Evolutionary conservation across 179 eudicot genomes (phyloP).

Genomic region (Silene coronaria): DNA sequence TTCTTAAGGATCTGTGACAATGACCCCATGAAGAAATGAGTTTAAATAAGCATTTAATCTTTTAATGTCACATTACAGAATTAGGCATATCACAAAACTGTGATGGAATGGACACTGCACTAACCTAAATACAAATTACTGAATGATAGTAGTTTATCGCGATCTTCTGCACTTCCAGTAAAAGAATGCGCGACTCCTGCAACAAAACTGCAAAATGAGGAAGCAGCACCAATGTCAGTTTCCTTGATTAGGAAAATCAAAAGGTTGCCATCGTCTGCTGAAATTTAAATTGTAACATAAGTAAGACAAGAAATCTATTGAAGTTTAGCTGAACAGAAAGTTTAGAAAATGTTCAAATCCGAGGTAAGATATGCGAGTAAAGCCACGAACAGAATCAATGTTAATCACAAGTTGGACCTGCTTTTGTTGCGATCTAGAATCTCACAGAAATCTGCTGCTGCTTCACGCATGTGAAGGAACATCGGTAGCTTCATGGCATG

Average conservation of each 20-base stretch:
- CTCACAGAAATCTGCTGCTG: conserved; percentile 86
- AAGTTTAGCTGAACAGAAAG: no score
- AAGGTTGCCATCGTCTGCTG: neutral
- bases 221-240: conserved; percentile 9
- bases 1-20: neutral
- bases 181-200: conserved; percentile 94
- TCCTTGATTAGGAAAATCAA: conserved; percentile 1
- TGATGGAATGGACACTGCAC: neutral
- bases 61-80: neutral
- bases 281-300: neutral
- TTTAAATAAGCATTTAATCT: neutral
- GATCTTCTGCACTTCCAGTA: conserved; percentile 84
- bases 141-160: conserved; percentile 75
- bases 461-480: conserved; percentile 99
- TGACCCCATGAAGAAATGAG: neutral
- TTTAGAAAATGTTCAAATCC: neutral
- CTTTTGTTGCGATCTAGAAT: conserved; percentile 65
- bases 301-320: neutral
- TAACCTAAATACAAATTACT: conserved; percentile 71
- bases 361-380: neutral
- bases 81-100: neutral
- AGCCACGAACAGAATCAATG: neutral
- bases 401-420: conserved; percentile 37
- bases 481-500: conserved; percentile 75
- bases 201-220: conserved; percentile 44